These are phyloP conservation scores for Nematocida sp. DNA, from an alignment of 371 early-diverging fungal genomes.

Conservation along the genomic window DNA sequence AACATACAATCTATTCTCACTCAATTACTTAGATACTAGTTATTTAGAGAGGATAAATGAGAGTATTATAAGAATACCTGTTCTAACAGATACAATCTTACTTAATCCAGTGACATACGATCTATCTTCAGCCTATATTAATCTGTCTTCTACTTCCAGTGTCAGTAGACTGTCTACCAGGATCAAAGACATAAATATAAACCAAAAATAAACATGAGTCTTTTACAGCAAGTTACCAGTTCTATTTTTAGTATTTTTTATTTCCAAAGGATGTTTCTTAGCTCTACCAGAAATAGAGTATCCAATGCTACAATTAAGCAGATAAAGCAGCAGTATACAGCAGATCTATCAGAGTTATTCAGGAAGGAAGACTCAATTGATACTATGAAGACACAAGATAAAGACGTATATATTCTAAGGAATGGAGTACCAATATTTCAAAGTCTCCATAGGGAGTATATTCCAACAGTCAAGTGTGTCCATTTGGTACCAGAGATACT, in stretches of 20 bases:
- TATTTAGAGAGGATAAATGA: conserved; percentile 9
- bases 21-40: conserved; percentile 3
- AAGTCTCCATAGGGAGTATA: background rate
- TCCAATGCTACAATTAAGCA: conserved; percentile 31
- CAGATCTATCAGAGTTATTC: conserved; percentile 15
- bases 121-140: conserved; percentile 5
- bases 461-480: conserved; percentile 33
- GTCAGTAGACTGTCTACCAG: background rate
- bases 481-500: conserved; percentile 33
- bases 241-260: background rate
- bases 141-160: background rate
- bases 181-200: background rate
- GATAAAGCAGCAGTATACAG: conserved; percentile 25
- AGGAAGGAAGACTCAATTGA: conserved; percentile 34
- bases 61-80: background rate
- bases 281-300: conserved; percentile 25
- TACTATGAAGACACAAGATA: conserved; percentile 19
- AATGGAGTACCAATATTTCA: conserved; percentile 23
- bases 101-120: conserved; percentile 38
- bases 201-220: background rate
- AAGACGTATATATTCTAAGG: background rate
- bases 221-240: background rate
- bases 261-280: conserved; percentile 34
- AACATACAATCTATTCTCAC: background rate
- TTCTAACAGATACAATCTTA: background rate